Conservation (phyloP, 108 stramenopile species). For the Cyclotella sp. region DNA sequence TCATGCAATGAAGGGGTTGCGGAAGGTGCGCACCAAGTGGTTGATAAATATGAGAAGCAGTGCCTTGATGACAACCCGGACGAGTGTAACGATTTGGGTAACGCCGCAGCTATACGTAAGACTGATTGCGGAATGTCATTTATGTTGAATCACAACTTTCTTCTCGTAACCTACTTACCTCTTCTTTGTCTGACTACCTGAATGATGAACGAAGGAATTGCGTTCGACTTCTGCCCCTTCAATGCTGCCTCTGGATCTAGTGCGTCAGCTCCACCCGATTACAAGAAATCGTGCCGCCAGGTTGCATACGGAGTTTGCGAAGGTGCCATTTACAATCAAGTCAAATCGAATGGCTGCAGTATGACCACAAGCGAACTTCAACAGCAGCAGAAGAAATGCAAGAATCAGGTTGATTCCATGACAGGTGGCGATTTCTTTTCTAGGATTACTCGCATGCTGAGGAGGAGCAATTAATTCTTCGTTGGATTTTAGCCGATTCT, state of each 20-base stretch:
- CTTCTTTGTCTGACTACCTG: not conserved
- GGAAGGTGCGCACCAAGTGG: slow-evolving; percentile 3
- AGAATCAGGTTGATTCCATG: slow-evolving; percentile 21
- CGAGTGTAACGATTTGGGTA: slow-evolving; percentile 17
- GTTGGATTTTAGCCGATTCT: too few species aligned
- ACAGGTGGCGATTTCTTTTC: not conserved
- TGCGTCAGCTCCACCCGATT: not conserved
- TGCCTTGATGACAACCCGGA: slow-evolving; percentile 11
- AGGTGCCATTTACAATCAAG: slow-evolving; percentile 8
- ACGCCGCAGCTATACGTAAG: slow-evolving; percentile 9
- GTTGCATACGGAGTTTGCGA: slow-evolving; percentile 14
- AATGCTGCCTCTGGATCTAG: not conserved
- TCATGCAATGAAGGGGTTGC: not conserved
- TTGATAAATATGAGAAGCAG: slow-evolving; percentile 14
- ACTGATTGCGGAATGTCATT: not conserved
- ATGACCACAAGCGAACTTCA: slow-evolving; percentile 1
- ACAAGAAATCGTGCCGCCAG: slow-evolving; percentile 3
- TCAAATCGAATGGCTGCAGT: not conserved
- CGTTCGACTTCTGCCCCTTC: slow-evolving; percentile 17
- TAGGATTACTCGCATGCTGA: not conserved
- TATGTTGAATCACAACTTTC: not conserved
- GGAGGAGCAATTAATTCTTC: too few species aligned
- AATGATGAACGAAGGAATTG: not conserved
- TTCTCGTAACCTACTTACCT: not conserved
- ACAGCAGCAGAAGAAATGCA: not conserved